Evolutionary conservation across 2,329 filamentous ascomycete genomes (phyloP).

Genomic region (Cercospora brassicicola): DNA sequence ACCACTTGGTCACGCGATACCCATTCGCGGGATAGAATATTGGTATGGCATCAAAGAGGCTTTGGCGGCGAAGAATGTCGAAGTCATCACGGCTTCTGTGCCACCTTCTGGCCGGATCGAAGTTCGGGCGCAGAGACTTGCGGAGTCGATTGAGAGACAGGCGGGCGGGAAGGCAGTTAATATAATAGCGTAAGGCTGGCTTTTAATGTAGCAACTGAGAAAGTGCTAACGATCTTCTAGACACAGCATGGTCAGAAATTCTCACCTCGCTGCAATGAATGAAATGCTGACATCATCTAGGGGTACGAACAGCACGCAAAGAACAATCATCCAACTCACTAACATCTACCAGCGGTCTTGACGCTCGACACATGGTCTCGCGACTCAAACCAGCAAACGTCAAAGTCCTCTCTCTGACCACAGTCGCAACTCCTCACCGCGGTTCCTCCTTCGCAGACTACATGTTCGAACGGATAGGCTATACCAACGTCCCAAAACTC

Average conservation of each 20-base stretch:
- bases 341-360: slow-evolving; percentile 55
- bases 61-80: slow-evolving; percentile 55
- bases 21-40: slow-evolving; percentile 56
- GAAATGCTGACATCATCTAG: slow-evolving; percentile 20
- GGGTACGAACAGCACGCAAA: slow-evolving; percentile 20
- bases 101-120: slow-evolving; percentile 62
- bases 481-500: slow-evolving; percentile 53
- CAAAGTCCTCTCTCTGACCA: slow-evolving; percentile 70
- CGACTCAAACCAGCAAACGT: slow-evolving; percentile 62
- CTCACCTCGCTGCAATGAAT: neutral
- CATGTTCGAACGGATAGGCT: slow-evolving; percentile 58
- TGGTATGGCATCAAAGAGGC: slow-evolving; percentile 65
- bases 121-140: slow-evolving; percentile 55
- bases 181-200: slow-evolving; percentile 58
- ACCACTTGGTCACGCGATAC: slow-evolving; percentile 52
- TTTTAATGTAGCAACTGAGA: neutral
- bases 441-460: slow-evolving; percentile 64
- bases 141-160: slow-evolving; percentile 53
- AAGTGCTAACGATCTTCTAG: slow-evolving; percentile 21
- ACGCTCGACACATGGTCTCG: slow-evolving; percentile 65
- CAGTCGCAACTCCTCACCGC: slow-evolving; percentile 62
- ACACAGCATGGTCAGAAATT: slow-evolving; percentile 24
- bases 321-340: neutral
- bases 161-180: slow-evolving; percentile 61
- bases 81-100: slow-evolving; percentile 62